Evolutionary conservation across 176 grass and related monocot genomes (phyloP), one percentile per base, ranked within the genome.

Genomic region (Calamus simplicifolius): DNA sequence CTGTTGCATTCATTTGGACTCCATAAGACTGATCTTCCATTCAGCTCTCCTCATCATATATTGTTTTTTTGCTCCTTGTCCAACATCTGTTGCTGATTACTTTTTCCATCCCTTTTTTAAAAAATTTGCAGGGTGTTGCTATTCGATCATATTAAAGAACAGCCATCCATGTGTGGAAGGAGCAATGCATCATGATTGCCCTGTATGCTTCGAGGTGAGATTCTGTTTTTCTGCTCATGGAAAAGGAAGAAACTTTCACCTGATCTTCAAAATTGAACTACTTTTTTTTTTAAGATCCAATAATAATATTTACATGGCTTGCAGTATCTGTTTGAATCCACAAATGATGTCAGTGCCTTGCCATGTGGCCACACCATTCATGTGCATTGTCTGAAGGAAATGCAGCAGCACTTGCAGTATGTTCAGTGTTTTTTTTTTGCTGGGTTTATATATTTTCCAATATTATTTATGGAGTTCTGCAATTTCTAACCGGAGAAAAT

Each of bases 171-270:
- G 93, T 80, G 87, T 97, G 6, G 93, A 97, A 75, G 73, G 87
- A 65, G 87, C 93, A 4, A 91, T 97, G 93, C 93, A 97, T 82
- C 93, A 91, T 80, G 78, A 97, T 68, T 97, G 93, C 51, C 93
- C 93, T 71, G 83, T 97, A 75, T 97, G 93, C 61, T 91, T 88
- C 54, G 93, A 98, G 93, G 93, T 98, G 23, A 66, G 64, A 25
- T 56, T 69, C 52, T 6, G 35, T 4, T 38, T 26, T 54, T 67
- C 19, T 48, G 26, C 43, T 16, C 19, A 43, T 43, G 3, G 35
- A 43, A 12, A 43, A 43, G 10, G 35, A 43, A 13, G 8, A 43
- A 43, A 43, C 35, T 13, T 43, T 10, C 35, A 10, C 35, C 35
- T 43, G 3, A 43, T 43, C 35, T 43, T 43, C 35, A 1, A 13